phyloP scores from a whole-genome alignment of 768 basidiomycete genomes.

The Flagelloscypha sp. region DNA sequence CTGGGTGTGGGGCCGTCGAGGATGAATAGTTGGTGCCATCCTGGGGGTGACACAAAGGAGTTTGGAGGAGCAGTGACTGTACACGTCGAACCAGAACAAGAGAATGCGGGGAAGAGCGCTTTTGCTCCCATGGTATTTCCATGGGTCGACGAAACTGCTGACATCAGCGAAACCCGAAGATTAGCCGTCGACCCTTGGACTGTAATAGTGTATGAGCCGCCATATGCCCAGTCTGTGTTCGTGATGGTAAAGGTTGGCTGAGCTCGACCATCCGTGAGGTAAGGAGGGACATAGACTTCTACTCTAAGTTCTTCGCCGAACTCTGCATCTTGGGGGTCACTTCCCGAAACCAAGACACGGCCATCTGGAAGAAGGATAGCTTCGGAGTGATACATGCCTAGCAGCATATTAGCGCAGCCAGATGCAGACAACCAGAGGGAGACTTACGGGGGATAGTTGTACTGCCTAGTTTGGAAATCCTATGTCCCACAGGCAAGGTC shows the following conservation, averaged over 20 bases:
- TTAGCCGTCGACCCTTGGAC: slow-evolving; percentile 32
- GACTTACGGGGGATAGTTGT: slow-evolving; percentile 46
- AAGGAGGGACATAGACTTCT: slow-evolving; percentile 59
- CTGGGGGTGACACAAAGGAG: slow-evolving; percentile 57
- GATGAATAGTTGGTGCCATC: slow-evolving; percentile 71
- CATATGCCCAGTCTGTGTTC: slow-evolving; percentile 36
- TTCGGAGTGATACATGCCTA: slow-evolving; percentile 37
- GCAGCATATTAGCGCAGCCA: neutral
- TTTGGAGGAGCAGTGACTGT: slow-evolving; percentile 75
- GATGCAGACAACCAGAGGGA: no score
- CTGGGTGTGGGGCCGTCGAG: slow-evolving; percentile 76
- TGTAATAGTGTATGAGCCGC: slow-evolving; percentile 27
- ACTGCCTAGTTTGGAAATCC: slow-evolving; percentile 41
- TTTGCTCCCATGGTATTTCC: slow-evolving; percentile 71
- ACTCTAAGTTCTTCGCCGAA: slow-evolving; percentile 56
- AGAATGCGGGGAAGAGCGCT: slow-evolving; percentile 66
- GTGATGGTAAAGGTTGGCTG: slow-evolving; percentile 38
- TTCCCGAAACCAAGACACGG: slow-evolving; percentile 51
- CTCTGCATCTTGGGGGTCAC: slow-evolving; percentile 33
- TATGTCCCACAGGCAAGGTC: slow-evolving; percentile 32
- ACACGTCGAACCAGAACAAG: slow-evolving; percentile 60
- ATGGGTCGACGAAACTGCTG: slow-evolving; percentile 69
- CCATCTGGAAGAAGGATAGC: slow-evolving; percentile 53
- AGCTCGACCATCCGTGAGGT: slow-evolving; percentile 33
- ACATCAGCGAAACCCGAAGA: slow-evolving; percentile 57